Evolutionary conservation across 73 alveolate species (phyloP).

Genomic region (Tetrahymena elliotti): DNA sequence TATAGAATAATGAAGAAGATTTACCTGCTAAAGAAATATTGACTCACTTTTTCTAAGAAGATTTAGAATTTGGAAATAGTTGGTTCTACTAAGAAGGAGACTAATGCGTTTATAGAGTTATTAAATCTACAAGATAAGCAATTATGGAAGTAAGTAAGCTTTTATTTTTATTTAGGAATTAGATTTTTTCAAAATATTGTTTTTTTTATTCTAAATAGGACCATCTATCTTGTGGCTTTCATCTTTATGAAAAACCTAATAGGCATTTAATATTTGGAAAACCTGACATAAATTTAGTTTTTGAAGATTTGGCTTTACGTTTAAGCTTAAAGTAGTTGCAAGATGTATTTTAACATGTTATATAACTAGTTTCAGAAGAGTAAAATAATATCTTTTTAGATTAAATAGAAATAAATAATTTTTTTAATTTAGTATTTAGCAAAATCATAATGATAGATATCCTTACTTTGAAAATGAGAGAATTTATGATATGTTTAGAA

Average conservation of each 20-base stretch:
- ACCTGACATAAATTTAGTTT: neutral
- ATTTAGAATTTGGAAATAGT: neutral
- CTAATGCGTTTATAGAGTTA: neutral
- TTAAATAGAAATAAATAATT: no score
- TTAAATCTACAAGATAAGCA: neutral
- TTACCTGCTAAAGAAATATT: neutral
- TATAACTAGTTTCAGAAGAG: neutral
- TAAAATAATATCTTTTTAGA: neutral
- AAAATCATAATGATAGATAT: neutral
- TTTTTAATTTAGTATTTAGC: neutral
- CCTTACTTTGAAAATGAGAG: neutral
- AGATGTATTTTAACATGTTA: neutral
- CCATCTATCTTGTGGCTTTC: neutral
- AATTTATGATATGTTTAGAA: neutral
- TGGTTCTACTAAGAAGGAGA: neutral
- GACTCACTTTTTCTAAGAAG: neutral
- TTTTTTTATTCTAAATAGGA: neutral
- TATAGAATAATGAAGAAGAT: neutral
- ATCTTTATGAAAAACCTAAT: neutral
- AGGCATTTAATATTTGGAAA: neutral
- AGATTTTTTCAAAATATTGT: neutral
- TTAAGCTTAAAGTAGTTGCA: neutral
- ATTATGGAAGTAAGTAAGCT: neutral
- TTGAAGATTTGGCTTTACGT: neutral
- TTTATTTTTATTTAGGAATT: neutral